These are phyloP conservation scores for Vigna reflexopilosa DNA, from an alignment of 306 rosid species.

Conservation along the genomic window DNA sequence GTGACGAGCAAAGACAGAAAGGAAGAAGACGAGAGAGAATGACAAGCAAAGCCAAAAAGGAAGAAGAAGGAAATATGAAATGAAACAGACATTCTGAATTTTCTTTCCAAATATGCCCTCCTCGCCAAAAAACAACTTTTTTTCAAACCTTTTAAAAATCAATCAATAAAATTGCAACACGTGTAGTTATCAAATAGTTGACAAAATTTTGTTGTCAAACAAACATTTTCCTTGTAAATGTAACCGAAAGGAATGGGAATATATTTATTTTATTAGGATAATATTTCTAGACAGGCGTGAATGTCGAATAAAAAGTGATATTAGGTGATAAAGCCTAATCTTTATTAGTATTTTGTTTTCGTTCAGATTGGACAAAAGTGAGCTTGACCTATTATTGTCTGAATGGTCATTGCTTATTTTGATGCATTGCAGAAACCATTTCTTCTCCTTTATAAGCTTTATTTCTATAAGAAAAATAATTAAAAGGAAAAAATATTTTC, in stretches of 20 bases:
- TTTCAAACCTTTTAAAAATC: no score
- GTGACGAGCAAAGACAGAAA: no score
- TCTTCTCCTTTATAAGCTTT: background rate
- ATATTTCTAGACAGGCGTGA: conserved; percentile 8
- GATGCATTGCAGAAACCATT: conserved; percentile 19
- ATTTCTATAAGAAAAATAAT: conserved; percentile 5
- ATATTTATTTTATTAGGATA: background rate
- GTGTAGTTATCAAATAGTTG: no score
- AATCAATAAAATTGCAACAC: no score
- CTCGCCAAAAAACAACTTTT: no score
- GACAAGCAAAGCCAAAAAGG: no score
- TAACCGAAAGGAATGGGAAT: conserved; percentile 29
- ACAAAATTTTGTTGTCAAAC: no score
- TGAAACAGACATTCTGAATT: no score
- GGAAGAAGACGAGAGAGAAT: no score
- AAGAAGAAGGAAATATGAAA: no score
- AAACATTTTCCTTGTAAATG: background rate
- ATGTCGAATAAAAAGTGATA: conserved; percentile 19
- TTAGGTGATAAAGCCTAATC: conserved; percentile 25
- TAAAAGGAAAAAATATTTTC: background rate
- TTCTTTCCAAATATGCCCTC: no score
- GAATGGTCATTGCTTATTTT: conserved; percentile 28
- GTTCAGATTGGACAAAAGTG: background rate
- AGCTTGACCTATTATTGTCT: conserved; percentile 21
- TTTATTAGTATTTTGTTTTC: conserved; percentile 15